Conservation (phyloP, 2,329 filamentous ascomycete species). For the Mycosphaerella sp. region DNA sequence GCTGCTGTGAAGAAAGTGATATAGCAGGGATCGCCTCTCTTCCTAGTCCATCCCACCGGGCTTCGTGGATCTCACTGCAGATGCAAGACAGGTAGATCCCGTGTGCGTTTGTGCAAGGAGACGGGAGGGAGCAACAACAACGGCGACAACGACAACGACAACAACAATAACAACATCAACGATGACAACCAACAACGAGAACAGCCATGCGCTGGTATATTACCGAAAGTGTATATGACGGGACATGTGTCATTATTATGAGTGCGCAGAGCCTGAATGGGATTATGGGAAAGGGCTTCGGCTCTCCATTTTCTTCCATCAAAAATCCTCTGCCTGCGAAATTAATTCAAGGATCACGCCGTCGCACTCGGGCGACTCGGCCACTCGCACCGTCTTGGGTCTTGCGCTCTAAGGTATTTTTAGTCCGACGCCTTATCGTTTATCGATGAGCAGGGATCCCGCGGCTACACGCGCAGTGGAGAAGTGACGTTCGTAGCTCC, state of each 20-base stretch:
- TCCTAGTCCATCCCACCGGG: background rate
- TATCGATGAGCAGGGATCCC: background rate
- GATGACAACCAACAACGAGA: background rate
- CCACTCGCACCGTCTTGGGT: background rate
- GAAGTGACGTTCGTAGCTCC: background rate
- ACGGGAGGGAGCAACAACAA: background rate
- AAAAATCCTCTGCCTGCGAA: constrained; percentile 2
- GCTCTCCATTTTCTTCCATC: constrained; percentile 5
- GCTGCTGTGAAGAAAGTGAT: background rate
- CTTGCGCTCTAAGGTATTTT: background rate
- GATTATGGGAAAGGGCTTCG: background rate
- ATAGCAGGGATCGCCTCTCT: background rate
- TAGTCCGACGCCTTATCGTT: background rate
- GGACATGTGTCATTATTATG: too few species aligned
- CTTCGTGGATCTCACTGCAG: background rate
- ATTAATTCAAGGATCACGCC: constrained; percentile 1
- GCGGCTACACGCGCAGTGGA: background rate
- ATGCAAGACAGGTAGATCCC: background rate
- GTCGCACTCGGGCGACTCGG: background rate
- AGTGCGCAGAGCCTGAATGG: too few species aligned
- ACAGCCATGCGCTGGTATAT: background rate
- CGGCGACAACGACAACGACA: too few species aligned
- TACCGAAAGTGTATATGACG: background rate
- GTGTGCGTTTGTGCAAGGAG: background rate
- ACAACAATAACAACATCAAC: background rate